phyloP scores from a whole-genome alignment of 176 grass and related monocot species.

The Poa pratensis region DNA sequence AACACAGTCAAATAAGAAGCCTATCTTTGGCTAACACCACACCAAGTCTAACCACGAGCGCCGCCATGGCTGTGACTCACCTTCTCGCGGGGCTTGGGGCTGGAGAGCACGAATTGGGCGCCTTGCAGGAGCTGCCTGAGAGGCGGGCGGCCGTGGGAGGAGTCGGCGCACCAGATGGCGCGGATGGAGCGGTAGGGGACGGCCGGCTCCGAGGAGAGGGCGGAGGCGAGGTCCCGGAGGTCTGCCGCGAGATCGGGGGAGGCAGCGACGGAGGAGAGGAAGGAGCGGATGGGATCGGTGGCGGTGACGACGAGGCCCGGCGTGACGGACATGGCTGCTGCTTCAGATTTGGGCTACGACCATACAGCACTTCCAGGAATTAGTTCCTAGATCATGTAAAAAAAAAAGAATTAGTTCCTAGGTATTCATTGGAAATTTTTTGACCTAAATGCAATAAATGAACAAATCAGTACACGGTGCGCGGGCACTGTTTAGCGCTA shows the following conservation, averaged over 20 bases:
- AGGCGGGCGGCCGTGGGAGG: conserved; percentile 55
- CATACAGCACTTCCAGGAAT: no score
- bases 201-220: conserved; percentile 44
- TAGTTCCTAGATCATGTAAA: no score
- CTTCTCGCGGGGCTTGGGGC: conserved; percentile 84
- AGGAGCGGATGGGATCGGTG: conserved; percentile 64
- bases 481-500: no score
- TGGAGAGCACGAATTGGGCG: conserved; percentile 60
- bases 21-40: not conserved
- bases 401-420: no score
- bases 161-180: conserved; percentile 67
- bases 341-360: not conserved
- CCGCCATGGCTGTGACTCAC: conserved; percentile 31
- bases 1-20: not conserved
- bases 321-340: conserved; percentile 25
- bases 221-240: conserved; percentile 48
- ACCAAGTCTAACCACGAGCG: not conserved
- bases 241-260: conserved; percentile 42
- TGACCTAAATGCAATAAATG: no score
- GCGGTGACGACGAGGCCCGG: conserved; percentile 57
- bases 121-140: conserved; percentile 58
- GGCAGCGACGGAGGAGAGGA: conserved; percentile 51
- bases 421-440: no score
- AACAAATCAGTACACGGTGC: no score
- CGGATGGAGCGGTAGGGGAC: conserved; percentile 65